A percentile compares a stretch with the other conserved stretches of the same genome.
Conservation (phyloP, 108 stramenopile species). For the Schizochytrium sp. region DNA sequence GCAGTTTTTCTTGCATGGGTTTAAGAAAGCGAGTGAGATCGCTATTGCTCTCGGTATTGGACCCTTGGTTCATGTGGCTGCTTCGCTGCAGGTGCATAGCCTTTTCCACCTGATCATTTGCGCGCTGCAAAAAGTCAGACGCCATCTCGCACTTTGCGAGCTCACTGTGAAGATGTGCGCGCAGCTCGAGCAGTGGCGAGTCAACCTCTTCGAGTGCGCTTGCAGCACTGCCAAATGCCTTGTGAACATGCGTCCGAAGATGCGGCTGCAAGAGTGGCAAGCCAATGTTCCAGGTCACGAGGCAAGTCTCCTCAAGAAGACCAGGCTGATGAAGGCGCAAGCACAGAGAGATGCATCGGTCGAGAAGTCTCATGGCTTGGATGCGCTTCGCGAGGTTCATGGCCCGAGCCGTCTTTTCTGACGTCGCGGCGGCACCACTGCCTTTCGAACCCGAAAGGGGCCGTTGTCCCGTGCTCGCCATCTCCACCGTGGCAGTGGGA, state of each 20-base stretch:
- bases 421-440: not conserved
- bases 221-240: conserved; percentile 34
- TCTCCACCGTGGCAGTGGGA: not conserved
- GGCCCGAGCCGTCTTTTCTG: not conserved
- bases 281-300: conserved; percentile 29
- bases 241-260: conserved; percentile 40
- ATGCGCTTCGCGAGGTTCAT: conserved; percentile 31
- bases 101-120: conserved; percentile 32
- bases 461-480: not conserved
- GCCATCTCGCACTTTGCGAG: conserved; percentile 42
- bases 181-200: conserved; percentile 36
- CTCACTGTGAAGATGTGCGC: conserved; percentile 46
- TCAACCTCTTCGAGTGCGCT: conserved; percentile 30
- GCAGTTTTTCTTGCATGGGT: conserved; percentile 6
- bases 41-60: not conserved
- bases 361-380: conserved; percentile 40
- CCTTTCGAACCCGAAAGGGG: not conserved
- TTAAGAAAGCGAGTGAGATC: conserved; percentile 2
- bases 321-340: conserved; percentile 33
- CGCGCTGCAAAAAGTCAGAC: conserved; percentile 39
- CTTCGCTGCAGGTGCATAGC: conserved; percentile 34
- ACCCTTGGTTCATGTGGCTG: not conserved
- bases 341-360: conserved; percentile 29
- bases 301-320: conserved; percentile 41
- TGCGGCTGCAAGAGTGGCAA: conserved; percentile 27